A percentile compares a stretch with the other conserved stretches of the same genome.
phyloP scores from a whole-genome alignment of 2,329 filamentous ascomycete species.

The Cladobotryum protrusum region DNA sequence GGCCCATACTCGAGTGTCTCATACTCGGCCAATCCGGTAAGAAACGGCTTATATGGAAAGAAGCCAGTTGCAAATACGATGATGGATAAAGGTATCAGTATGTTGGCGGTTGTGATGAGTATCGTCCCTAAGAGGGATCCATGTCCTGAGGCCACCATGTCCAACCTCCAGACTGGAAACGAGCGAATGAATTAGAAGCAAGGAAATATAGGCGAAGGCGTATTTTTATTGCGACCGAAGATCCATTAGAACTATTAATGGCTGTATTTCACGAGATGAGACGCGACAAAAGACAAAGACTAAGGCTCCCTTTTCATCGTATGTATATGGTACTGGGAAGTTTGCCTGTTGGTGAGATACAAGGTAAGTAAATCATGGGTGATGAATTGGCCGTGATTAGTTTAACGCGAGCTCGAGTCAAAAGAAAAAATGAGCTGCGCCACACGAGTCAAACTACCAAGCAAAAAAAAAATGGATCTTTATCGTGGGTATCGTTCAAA shows the following conservation, averaged over 20 bases:
- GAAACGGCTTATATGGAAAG: conserved; percentile 94
- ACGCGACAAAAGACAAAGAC: not conserved
- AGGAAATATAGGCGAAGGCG: not conserved
- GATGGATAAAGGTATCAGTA: conserved; percentile 69
- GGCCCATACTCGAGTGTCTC: conserved; percentile 48
- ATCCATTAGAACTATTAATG: not conserved
- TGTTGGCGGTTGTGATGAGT: conserved; percentile 61
- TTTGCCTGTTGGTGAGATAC: not conserved
- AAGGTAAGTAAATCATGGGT: not conserved
- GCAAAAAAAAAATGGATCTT: not conserved
- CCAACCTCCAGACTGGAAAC: not conserved
- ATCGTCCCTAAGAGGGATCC: conserved; percentile 26
- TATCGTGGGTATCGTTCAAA: conserved; percentile 14
- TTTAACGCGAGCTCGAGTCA: not conserved
- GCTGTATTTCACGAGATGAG: not conserved
- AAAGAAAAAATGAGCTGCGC: conserved; percentile 9
- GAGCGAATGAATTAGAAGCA: not conserved
- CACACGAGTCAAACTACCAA: conserved; percentile 8
- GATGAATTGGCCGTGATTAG: conserved; percentile 7
- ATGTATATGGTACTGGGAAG: too few species aligned
- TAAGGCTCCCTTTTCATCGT: not conserved
- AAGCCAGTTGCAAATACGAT: conserved; percentile 81
- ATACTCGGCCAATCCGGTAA: conserved; percentile 75
- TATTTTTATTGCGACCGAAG: not conserved
- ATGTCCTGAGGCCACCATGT: conserved; percentile 21